A percentile compares a stretch with the other conserved stretches of the same genome.
phyloP scores from a whole-genome alignment of 495 filamentous ascomycete species.

The Xylaria intraflava region DNA sequence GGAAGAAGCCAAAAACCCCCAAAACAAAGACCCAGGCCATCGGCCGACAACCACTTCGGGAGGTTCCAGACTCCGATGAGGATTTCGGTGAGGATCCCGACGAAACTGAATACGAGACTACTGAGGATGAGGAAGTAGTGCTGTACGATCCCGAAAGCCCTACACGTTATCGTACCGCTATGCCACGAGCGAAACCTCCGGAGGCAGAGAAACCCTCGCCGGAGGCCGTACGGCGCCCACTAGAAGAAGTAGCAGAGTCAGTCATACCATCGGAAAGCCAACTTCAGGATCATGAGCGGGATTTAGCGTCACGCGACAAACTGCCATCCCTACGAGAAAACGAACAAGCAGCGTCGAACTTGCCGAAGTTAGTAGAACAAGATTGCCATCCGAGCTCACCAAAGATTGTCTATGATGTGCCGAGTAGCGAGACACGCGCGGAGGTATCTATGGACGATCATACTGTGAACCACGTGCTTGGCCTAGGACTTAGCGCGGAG shows the following conservation, averaged over 20 bases:
- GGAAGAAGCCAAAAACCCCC: conserved; percentile 16
- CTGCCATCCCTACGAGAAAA: neutral
- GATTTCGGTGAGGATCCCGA: conserved; percentile 24
- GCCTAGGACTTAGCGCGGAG: conserved; percentile 1
- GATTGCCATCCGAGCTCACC: neutral
- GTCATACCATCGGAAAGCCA: neutral
- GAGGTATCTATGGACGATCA: neutral
- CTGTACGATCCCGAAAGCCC: conserved; percentile 5
- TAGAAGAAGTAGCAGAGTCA: neutral
- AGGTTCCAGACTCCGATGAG: conserved; percentile 33
- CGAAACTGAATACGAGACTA: conserved; percentile 20
- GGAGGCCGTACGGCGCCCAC: neutral
- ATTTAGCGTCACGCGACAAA: neutral
- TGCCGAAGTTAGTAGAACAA: neutral
- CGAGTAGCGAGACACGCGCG: neutral
- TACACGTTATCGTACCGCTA: neutral
- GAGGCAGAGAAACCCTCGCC: conserved; percentile 3
- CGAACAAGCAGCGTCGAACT: neutral
- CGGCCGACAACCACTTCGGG: conserved; percentile 14
- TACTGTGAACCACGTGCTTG: neutral
- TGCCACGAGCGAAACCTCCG: neutral
- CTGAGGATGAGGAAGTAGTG: conserved; percentile 18
- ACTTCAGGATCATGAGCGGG: neutral
- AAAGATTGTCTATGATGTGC: neutral
- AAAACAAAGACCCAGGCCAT: conserved; percentile 13